Base-by-base conservation (phyloP, 169 alveolate species). In the Eimeria falciformis region DNA sequence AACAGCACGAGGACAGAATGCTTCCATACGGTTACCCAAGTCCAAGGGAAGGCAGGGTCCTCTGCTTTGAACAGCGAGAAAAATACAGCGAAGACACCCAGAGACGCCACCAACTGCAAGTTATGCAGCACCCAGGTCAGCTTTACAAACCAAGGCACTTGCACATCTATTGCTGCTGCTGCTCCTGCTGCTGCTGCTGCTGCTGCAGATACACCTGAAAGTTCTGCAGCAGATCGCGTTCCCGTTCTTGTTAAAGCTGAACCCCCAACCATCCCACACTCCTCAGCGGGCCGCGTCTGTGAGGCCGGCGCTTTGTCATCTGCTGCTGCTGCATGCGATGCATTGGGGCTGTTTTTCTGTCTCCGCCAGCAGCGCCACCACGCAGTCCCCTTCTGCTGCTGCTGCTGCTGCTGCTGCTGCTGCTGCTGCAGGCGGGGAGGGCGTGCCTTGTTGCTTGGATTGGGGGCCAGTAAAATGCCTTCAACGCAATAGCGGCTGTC, bases 11-110 rank as follows among this genome's bases (percentile, higher is more conserved):
- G 17, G 81, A 73, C 58, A 3, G 79, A 45, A 37, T 88, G 93
- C 46, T 73, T 69, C 93, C 93, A 88, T 37, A 88, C 93, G 0
- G 88, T 58, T 37, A 69, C 68, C 93, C 93, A 88, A 0, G 87
- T 29, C 23, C 82, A 86, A 0, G 88, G 86, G n/a, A 88, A 88
- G 5, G 71, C 45, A 23, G 29, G 69, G 40, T 79, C 88, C 25
- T 88, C 82, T 18, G 79, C 84, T 21, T 73, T 50, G 7, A 88
- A 71, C 4, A 73, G 68, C 7, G 88, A 53, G 45, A 88, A 88
- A 87, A 53, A 88, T 0, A 88, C 79, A 17, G 82, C 50, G 50
- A 55, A 77, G 43, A 88, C 93, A 18, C 78, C 87, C 33, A 58
- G 33, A 9, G 93, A 88, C 5, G 88, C 87, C 5, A 88, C 66